Evolutionary conservation across 768 basidiomycete genomes (phyloP), one percentile per base, ranked within the genome.

Genomic region (Leccinum disarticulatum): DNA sequence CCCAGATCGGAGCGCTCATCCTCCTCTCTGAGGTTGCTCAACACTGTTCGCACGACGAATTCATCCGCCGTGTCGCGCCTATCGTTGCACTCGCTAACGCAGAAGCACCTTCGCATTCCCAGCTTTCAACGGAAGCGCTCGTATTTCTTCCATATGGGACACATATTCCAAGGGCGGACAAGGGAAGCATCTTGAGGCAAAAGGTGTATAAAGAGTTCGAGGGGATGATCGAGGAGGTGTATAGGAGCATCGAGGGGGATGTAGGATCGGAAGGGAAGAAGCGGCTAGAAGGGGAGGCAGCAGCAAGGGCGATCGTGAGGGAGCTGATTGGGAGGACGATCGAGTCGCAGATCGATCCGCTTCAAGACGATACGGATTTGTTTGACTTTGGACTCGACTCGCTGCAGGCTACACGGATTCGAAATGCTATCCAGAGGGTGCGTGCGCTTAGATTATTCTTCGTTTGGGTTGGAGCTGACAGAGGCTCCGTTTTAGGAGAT

Each of bases 341-440:
- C 53, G 60, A 71, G 41, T 52, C 60, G 30, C 57, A 59, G 10
- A 51, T 60, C 3, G 61, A 63, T 11, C 41, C 48, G 15, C 61
- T 71, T n/a, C 52, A 60, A 47, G 67, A 71, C 36, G 65, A 71
- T n/a, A 76, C 75, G 27, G 81, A 83, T 55, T 52, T 80, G 30
- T 80, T 79, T 43, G 66, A 77, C 0, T 82, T 79, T 51, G 84
- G 84, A 27, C 73, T 86, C 31, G 82, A 86, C 65, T 83, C 83
- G 10, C 64, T 85, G 22, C 79, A 83, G 59, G 80, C 80, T 11
- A 79, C 79, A 4, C 43, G 15, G n/a, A 77, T 85, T 30, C 68
- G 82, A 25, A 85, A 84, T 64, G 69, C 72, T 2, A 67, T 77
- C 46, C 79, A 79, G 62, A 80, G 80, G 65, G 77, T 77, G 36